Evolutionary conservation across 108 stramenopile species (phyloP).

Genomic region (Licmophora abbreviata): DNA sequence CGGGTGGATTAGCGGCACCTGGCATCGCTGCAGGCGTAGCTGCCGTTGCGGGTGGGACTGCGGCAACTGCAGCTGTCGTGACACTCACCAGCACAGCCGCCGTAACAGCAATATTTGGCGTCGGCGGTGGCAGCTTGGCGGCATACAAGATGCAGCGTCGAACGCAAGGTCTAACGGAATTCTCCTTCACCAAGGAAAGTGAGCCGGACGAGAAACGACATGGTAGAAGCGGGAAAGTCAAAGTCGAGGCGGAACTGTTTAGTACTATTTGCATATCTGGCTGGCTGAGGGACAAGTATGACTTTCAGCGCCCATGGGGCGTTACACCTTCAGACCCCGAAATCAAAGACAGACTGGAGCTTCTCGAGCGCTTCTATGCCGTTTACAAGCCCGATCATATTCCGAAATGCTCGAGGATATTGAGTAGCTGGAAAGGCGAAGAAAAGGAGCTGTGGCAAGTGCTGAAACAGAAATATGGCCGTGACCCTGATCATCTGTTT

Average conservation of each 20-base stretch:
- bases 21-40: conserved; percentile 75
- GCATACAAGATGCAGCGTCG: conserved; percentile 79
- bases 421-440: conserved; percentile 70
- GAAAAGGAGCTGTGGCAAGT: conserved; percentile 62
- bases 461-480: conserved; percentile 65
- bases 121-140: conserved; percentile 76
- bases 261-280: conserved; percentile 73
- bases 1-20: conserved; percentile 64
- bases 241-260: conserved; percentile 64
- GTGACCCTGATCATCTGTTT: conserved; percentile 67
- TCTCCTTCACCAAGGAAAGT: conserved; percentile 56
- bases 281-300: conserved; percentile 69
- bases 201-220: conserved; percentile 12
- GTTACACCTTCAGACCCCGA: conserved; percentile 60
- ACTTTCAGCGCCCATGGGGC: conserved; percentile 87
- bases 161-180: conserved; percentile 77
- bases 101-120: conserved; percentile 78
- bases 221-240: too few relatives aligned
- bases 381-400: conserved; percentile 66
- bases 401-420: conserved; percentile 46
- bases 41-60: conserved; percentile 59
- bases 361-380: conserved; percentile 71
- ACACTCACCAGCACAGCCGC: conserved; percentile 67
- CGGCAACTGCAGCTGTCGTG: conserved; percentile 62
- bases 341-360: conserved; percentile 48